Conservation (phyloP, 345 rosid species). For the Rhizophora mangle region DNA sequence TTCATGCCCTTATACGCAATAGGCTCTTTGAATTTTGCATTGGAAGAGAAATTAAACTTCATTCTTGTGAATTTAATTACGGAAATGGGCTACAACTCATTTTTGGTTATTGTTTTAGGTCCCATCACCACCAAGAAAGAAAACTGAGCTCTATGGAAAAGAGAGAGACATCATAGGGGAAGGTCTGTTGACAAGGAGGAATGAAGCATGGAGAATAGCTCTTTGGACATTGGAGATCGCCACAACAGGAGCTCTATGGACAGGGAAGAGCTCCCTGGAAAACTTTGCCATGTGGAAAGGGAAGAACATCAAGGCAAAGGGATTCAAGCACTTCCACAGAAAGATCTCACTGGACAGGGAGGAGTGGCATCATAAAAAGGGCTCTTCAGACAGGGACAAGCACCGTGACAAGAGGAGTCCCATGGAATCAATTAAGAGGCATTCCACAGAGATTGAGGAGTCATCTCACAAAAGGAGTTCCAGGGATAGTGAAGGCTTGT, state of each 20-base stretch:
- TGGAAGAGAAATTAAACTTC: too few species aligned
- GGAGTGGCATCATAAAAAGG: conserved; percentile 25
- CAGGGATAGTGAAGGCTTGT: conserved; percentile 16
- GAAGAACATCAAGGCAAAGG: conserved; percentile 30
- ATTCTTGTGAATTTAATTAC: background rate
- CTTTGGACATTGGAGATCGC: conserved; percentile 18
- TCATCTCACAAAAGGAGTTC: conserved; percentile 30
- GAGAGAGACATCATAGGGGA: conserved; percentile 18
- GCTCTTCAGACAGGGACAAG: conserved; percentile 29
- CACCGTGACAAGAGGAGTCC: conserved; percentile 22
- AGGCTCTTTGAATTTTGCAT: background rate
- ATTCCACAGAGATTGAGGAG: conserved; percentile 27
- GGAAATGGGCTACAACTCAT: background rate
- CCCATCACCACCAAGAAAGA: conserved; percentile 86
- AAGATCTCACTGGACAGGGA: conserved; percentile 31
- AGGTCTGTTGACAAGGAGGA: background rate
- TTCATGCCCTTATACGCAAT: too few species aligned
- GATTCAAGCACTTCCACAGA: conserved; percentile 12
- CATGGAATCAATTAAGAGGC: conserved; percentile 15
- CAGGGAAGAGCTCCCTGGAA: conserved; percentile 18
- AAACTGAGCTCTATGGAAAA: conserved; percentile 26
- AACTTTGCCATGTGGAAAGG: conserved; percentile 24
- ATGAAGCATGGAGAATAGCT: conserved; percentile 9
- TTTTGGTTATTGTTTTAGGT: conserved; percentile 41
- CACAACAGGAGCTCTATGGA: conserved; percentile 27